These are phyloP conservation scores for Trichomonas tenax DNA, from an alignment of 208 protist genomes.

Conservation along the genomic window DNA sequence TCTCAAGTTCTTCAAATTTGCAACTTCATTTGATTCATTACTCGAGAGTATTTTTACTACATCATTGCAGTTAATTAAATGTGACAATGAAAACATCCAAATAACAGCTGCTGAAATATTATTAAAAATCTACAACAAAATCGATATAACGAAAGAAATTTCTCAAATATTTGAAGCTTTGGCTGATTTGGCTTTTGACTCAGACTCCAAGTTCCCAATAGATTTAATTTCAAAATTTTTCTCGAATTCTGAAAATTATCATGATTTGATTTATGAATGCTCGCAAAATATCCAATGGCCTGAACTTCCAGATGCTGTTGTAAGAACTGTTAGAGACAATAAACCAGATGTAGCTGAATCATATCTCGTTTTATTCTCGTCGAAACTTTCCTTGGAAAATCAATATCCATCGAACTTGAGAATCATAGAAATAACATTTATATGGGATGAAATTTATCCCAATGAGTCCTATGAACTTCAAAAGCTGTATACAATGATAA, in stretches of 20 bases:
- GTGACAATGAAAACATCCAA: background rate
- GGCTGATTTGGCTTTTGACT: background rate
- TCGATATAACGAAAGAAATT: background rate
- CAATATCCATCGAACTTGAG: background rate
- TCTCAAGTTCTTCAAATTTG: background rate
- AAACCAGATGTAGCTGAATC: background rate
- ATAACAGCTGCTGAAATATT: background rate
- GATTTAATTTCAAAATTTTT: background rate
- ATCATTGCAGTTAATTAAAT: background rate
- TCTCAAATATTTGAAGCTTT: background rate
- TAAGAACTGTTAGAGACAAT: background rate
- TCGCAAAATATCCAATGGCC: background rate
- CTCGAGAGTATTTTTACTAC: background rate
- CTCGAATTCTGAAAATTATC: background rate
- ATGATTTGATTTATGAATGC: background rate
- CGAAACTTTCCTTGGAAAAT: background rate
- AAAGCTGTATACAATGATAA: background rate
- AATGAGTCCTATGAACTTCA: background rate
- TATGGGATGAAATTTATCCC: background rate
- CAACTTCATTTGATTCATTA: background rate
- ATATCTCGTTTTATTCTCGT: background rate
- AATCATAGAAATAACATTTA: background rate
- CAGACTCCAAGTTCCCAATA: background rate
- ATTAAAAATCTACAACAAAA: background rate
- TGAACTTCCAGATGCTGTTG: background rate